These are phyloP conservation scores for Hyphopichia pseudoburtonii DNA, from an alignment of 1,139 yeast genomes.

Conservation along the genomic window DNA sequence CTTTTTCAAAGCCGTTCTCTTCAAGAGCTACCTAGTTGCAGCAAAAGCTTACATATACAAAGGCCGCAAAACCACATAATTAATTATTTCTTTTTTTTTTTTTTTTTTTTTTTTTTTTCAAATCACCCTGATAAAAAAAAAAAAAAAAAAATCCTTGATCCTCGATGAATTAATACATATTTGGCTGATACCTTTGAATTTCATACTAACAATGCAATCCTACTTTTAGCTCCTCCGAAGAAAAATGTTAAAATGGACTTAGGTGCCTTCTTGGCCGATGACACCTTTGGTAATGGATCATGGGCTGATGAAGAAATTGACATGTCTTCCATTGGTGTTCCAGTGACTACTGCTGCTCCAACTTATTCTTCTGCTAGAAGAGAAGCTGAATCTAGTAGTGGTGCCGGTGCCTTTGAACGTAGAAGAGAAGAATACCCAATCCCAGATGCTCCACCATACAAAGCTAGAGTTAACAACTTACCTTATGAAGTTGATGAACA, in stretches of 20 bases:
- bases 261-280: conserved; percentile 52
- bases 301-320: conserved; percentile 66
- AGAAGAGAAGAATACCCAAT: conserved; percentile 74
- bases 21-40: too few relatives aligned
- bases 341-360: conserved; percentile 21
- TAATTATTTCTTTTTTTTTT: too few relatives aligned
- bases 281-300: conserved; percentile 46
- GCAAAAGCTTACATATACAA: too few relatives aligned
- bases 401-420: conserved; percentile 9
- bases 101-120: too few relatives aligned
- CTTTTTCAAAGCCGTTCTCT: too few relatives aligned
- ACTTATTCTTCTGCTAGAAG: conserved; percentile 8
- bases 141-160: too few relatives aligned
- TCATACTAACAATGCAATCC: conserved; percentile 16
- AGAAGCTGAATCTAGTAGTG: conserved; percentile 5
- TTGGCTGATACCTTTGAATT: too few relatives aligned
- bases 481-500: conserved; percentile 81
- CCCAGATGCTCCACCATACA: conserved; percentile 90
- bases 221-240: conserved; percentile 44
- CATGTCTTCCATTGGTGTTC: conserved; percentile 53
- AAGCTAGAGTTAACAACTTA: conserved; percentile 83
- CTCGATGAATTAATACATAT: too few relatives aligned
- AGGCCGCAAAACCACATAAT: too few relatives aligned
- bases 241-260: conserved; percentile 50
- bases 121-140: too few relatives aligned